Evolutionary conservation across 306 rosid species (phyloP).

Genomic region (Corylus avellana): DNA sequence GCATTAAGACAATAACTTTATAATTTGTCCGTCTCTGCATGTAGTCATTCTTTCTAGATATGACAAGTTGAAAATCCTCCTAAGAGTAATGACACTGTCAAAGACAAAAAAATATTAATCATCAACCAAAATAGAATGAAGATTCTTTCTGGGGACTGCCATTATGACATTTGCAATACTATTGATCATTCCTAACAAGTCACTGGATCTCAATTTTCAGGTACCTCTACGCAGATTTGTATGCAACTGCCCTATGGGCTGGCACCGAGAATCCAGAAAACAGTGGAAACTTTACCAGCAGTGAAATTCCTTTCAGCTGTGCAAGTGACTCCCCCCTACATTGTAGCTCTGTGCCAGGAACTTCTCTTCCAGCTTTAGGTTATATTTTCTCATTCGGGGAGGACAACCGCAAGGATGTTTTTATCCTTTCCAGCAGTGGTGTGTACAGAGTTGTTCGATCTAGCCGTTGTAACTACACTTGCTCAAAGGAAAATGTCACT

Average conservation of each 20-base stretch:
- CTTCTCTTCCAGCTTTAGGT: conserved; percentile 59
- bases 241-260: conserved; percentile 78
- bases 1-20: no score
- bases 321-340: conserved; percentile 62
- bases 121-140: background rate
- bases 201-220: conserved; percentile 38
- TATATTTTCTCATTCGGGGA: conserved; percentile 76
- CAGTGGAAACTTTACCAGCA: conserved; percentile 74
- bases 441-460: conserved; percentile 79
- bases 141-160: background rate
- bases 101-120: background rate
- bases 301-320: conserved; percentile 64
- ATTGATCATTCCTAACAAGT: conserved; percentile 14
- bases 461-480: conserved; percentile 69
- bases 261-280: conserved; percentile 62
- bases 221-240: conserved; percentile 80
- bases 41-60: background rate
- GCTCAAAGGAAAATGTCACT: conserved; percentile 65
- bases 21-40: no score
- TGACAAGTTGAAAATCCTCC: conserved; percentile 5
- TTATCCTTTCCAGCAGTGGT: conserved; percentile 62
- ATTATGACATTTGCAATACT: background rate
- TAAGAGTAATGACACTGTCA: background rate
- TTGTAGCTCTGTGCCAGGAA: conserved; percentile 55
- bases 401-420: conserved; percentile 75